phyloP scores from a whole-genome alignment of 1,284 basidiomycete species.

The Moniliophthora roreri region DNA sequence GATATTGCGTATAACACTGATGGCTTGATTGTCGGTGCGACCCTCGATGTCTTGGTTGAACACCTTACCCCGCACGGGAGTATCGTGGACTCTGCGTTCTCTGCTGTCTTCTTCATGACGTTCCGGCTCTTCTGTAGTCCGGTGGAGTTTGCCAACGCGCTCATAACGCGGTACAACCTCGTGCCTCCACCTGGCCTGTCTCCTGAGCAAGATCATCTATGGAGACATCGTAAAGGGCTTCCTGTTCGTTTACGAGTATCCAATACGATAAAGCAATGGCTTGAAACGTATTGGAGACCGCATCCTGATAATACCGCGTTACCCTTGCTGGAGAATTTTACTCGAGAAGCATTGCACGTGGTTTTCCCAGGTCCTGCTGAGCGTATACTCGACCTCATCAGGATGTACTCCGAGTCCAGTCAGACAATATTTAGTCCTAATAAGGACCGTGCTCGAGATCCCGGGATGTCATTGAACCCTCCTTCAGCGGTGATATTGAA shows the following conservation, averaged over 20 bases:
- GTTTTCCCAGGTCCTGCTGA: conserved; percentile 70
- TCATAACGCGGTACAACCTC: conserved; percentile 84
- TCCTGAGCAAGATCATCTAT: conserved; percentile 66
- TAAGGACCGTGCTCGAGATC: conserved; percentile 64
- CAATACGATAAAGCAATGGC: conserved; percentile 92
- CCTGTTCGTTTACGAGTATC: conserved; percentile 89
- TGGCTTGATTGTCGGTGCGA: conserved; percentile 89
- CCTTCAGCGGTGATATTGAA: conserved; percentile 44
- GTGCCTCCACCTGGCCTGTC: conserved; percentile 57
- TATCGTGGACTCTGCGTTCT: conserved; percentile 82
- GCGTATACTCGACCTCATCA: conserved; percentile 73
- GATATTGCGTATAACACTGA: conserved; percentile 92
- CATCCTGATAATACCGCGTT: conserved; percentile 64
- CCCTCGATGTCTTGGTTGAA: conserved; percentile 85
- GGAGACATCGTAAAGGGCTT: conserved; percentile 85
- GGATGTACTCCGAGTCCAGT: conserved; percentile 37
- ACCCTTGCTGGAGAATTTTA: conserved; percentile 62
- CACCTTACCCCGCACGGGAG: conserved; percentile 96
- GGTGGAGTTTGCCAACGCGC: conserved; percentile 68
- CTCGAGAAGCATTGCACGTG: conserved; percentile 56
- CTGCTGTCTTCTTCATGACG: conserved; percentile 90
- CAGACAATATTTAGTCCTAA: conserved; percentile 51
- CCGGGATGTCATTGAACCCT: conserved; percentile 68
- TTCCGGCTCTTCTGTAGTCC: conserved; percentile 94
- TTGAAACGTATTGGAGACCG: conserved; percentile 87